phyloP scores from a whole-genome alignment of 2,329 filamentous ascomycete species.

The Arthrobotrys sphaeroides region DNA sequence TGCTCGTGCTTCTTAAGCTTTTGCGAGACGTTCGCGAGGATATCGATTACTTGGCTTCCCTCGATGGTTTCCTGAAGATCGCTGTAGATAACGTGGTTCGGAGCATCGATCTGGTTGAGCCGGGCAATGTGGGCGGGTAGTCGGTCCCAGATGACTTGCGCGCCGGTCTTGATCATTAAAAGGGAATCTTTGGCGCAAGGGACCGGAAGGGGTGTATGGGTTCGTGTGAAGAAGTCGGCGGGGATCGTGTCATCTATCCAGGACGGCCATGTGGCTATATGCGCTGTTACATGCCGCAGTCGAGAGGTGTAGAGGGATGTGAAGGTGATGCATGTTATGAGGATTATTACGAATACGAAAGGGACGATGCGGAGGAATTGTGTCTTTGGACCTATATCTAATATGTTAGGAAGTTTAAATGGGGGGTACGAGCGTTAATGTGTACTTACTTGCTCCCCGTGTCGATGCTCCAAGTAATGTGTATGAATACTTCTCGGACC shows the following conservation, averaged over 20 bases:
- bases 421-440: too few species aligned
- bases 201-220: slow-evolving; percentile 17
- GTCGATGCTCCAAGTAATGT: slow-evolving; percentile 11
- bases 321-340: slow-evolving; percentile 15
- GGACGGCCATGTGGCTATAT: slow-evolving; percentile 10
- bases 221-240: slow-evolving; percentile 37
- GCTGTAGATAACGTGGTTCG: slow-evolving; percentile 68
- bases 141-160: slow-evolving; percentile 66
- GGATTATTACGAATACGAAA: neutral
- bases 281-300: neutral
- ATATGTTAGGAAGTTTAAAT: neutral
- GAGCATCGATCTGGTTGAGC: slow-evolving; percentile 64
- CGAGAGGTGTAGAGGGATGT: slow-evolving; percentile 18
- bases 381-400: slow-evolving; percentile 15
- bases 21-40: slow-evolving; percentile 58
- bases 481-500: slow-evolving; percentile 35
- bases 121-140: slow-evolving; percentile 68
- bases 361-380: slow-evolving; percentile 23
- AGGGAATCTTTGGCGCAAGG: slow-evolving; percentile 62
- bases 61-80: slow-evolving; percentile 65
- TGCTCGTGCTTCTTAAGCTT: slow-evolving; percentile 63
- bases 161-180: slow-evolving; percentile 69
- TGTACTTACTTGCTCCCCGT: slow-evolving; percentile 20
- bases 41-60: slow-evolving; percentile 59
- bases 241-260: slow-evolving; percentile 37